Evolutionary conservation across 2,329 filamentous ascomycete genomes (phyloP).

Genomic region (Phialophora chinensis): DNA sequence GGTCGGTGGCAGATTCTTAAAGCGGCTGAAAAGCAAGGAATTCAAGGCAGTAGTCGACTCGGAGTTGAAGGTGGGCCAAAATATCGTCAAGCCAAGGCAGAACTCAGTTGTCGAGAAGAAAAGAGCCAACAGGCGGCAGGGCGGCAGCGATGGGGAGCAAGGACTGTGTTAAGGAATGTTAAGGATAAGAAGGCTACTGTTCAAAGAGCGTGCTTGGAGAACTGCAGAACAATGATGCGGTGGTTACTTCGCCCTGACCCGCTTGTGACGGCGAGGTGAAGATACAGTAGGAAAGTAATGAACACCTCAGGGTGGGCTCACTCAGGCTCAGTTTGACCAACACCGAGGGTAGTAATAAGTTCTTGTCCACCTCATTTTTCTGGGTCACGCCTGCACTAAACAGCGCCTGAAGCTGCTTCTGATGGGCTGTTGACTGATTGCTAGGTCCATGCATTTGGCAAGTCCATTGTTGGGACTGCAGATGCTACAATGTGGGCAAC

Average conservation of each 20-base stretch:
- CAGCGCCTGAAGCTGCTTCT: not conserved
- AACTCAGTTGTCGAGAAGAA: not conserved
- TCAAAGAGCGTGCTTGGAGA: slow-evolving; percentile 12
- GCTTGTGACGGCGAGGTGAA: slow-evolving; percentile 6
- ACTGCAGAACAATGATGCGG: slow-evolving; percentile 6
- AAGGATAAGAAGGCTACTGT: not conserved
- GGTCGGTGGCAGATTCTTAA: not conserved
- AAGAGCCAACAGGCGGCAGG: not conserved
- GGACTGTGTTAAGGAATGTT: not conserved
- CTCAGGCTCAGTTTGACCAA: not conserved
- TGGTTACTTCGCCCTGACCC: not conserved
- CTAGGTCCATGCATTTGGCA: not conserved
- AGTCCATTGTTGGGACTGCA: not conserved
- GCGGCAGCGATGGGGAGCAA: not conserved
- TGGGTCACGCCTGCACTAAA: not conserved
- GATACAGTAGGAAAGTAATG: slow-evolving; percentile 10
- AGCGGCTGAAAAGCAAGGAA: not conserved
- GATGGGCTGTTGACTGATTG: not conserved
- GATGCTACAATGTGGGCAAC: not conserved
- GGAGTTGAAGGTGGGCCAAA: not conserved
- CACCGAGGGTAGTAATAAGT: not conserved
- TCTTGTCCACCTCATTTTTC: not conserved
- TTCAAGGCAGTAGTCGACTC: not conserved
- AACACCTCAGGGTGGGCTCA: slow-evolving; percentile 3
- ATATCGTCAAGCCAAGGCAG: not conserved